A percentile compares a stretch with the other conserved stretches of the same genome.
Conservation (phyloP, 192 early-diverging fungal genomes). For the Coemansia sp. region DNA sequence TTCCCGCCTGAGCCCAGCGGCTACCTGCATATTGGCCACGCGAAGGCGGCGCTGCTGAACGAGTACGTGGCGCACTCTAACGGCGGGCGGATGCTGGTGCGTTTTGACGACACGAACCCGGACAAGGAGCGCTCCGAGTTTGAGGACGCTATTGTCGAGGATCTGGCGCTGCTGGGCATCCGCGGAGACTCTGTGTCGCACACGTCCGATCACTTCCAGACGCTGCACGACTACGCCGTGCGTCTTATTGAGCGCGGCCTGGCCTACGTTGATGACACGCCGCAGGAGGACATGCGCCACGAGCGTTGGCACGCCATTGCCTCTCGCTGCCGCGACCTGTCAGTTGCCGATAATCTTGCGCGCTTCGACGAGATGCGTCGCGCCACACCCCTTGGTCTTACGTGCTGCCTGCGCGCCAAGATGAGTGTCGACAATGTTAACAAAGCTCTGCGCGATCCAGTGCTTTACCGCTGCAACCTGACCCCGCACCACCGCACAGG, state of each 20-base stretch:
- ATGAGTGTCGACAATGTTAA: slow-evolving; percentile 85
- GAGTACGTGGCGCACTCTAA: slow-evolving; percentile 91
- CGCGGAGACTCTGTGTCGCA: slow-evolving; percentile 70
- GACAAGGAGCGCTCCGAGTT: slow-evolving; percentile 95
- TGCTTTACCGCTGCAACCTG: slow-evolving; percentile 91
- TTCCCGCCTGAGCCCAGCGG: slow-evolving; percentile 99
- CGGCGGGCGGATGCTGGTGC: slow-evolving; percentile 88
- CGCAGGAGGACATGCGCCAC: slow-evolving; percentile 78
- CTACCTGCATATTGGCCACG: slow-evolving; percentile 99
- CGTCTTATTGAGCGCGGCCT: slow-evolving; percentile 80
- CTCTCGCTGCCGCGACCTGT: slow-evolving; percentile 74
- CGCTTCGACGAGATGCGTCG: slow-evolving; percentile 90
- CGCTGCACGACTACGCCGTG: slow-evolving; percentile 78
- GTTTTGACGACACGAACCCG: slow-evolving; percentile 99
- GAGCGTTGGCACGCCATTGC: slow-evolving; percentile 81
- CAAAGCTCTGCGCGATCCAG: slow-evolving; percentile 93
- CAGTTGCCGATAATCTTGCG: slow-evolving; percentile 86
- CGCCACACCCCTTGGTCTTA: slow-evolving; percentile 76
- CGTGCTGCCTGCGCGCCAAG: slow-evolving; percentile 90
- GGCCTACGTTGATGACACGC: slow-evolving; percentile 93
- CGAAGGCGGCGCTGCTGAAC: slow-evolving; percentile 97
- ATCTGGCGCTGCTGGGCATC: slow-evolving; percentile 85
- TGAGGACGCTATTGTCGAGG: slow-evolving; percentile 92
- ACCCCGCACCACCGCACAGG: slow-evolving; percentile 87
- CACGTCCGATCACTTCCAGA: slow-evolving; percentile 91